Conservation (phyloP, 2,329 filamentous ascomycete species). For the Lachnellula hyalina region DNA sequence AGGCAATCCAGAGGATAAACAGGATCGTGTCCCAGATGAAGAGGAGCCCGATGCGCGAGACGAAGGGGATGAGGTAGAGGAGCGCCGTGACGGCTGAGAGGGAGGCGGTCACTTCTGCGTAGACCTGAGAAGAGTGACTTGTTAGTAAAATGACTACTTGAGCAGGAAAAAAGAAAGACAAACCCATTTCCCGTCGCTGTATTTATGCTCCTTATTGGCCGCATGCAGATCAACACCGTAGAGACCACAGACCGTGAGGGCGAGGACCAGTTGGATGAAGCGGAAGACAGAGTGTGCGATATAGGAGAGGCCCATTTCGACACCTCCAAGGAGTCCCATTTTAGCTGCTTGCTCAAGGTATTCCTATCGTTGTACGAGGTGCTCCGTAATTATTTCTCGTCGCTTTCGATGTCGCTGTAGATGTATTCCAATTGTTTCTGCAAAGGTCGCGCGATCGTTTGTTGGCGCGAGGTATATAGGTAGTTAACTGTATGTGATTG, state of each 20-base stretch:
- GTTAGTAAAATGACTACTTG: not conserved
- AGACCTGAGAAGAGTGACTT: slow-evolving; percentile 44
- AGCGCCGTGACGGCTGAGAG: slow-evolving; percentile 60
- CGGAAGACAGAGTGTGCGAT: slow-evolving; percentile 59
- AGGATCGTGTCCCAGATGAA: slow-evolving; percentile 68
- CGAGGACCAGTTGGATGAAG: slow-evolving; percentile 70
- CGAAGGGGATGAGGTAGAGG: slow-evolving; percentile 60
- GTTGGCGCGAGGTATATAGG: too few relatives aligned
- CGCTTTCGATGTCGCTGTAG: too few relatives aligned
- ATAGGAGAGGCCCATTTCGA: slow-evolving; percentile 33
- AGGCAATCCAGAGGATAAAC: slow-evolving; percentile 71
- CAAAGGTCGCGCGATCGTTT: too few relatives aligned
- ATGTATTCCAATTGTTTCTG: too few relatives aligned
- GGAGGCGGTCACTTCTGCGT: slow-evolving; percentile 64
- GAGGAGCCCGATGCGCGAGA: slow-evolving; percentile 47
- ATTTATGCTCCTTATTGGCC: slow-evolving; percentile 44
- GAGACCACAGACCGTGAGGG: slow-evolving; percentile 70
- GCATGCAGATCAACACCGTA: slow-evolving; percentile 65
- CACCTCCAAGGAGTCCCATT: slow-evolving; percentile 18
- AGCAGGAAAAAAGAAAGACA: slow-evolving; percentile 25
- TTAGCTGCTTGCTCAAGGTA: not conserved
- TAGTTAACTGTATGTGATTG: too few relatives aligned
- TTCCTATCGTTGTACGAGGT: too few relatives aligned
- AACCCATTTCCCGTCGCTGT: slow-evolving; percentile 66
- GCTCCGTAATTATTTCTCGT: too few relatives aligned